Evolutionary conservation across 1,284 basidiomycete genomes (phyloP).

Genomic region (Marasmius tenuissimus): DNA sequence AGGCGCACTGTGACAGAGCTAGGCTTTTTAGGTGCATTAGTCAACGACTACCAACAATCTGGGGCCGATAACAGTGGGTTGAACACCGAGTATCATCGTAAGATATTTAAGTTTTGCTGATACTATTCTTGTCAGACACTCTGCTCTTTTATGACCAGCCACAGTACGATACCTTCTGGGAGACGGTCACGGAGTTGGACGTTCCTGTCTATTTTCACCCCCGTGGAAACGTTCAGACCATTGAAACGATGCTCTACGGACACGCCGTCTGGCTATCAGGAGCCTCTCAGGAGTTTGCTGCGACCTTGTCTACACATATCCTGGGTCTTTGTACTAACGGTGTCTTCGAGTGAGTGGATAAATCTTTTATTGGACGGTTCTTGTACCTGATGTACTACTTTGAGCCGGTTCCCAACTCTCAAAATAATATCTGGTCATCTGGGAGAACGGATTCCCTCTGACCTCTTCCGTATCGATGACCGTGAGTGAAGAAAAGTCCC

Average conservation of each 20-base stretch:
- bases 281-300: slow-evolving; percentile 37
- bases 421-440: slow-evolving; percentile 44
- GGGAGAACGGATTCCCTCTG: slow-evolving; percentile 44
- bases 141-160: slow-evolving; percentile 23
- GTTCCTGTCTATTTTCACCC: slow-evolving; percentile 18
- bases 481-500: slow-evolving; percentile 22
- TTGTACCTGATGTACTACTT: not conserved
- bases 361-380: not conserved
- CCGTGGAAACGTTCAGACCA: slow-evolving; percentile 29
- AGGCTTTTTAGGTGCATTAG: slow-evolving; percentile 14
- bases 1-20: slow-evolving; percentile 13
- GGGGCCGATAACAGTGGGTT: slow-evolving; percentile 10
- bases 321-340: slow-evolving; percentile 40
- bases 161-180: slow-evolving; percentile 15
- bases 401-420: slow-evolving; percentile 39
- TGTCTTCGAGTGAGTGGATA: slow-evolving; percentile 32
- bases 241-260: slow-evolving; percentile 25
- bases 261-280: slow-evolving; percentile 36
- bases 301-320: slow-evolving; percentile 38
- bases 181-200: slow-evolving; percentile 12
- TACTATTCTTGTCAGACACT: slow-evolving; percentile 25
- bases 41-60: slow-evolving; percentile 15
- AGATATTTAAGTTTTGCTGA: not conserved
- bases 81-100: not conserved
- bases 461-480: slow-evolving; percentile 38